Base-by-base conservation (phyloP, 1,139 yeast species). In the Hyphopichia pseudoburtonii region DNA sequence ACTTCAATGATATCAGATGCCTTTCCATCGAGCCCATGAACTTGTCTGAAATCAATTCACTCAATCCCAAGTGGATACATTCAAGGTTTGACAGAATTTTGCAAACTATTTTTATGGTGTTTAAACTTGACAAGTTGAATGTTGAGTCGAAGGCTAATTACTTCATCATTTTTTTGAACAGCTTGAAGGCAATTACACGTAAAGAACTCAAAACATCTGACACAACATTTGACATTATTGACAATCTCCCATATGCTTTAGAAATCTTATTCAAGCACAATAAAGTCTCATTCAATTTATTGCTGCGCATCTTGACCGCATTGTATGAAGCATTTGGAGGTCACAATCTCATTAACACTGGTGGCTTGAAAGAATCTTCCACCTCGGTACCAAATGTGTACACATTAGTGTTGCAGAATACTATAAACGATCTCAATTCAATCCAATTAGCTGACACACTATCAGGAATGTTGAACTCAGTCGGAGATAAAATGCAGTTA, bases 1-100 rank as follows among this genome's bases (percentile, higher is more conserved):
- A 46, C 12, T 62, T 51, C 41, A 59, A 50, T 35, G 60, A 59
- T 11, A 42, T 62, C 14, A 51, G 71, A 31, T 62, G 72, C 36
- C 55, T 69, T 27, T 54, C 68, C 6, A 60, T 51, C 34, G 74
- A 68, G 2, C 56, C 61, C 0, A 44, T 70, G 0, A 34, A 48
- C 1, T 35, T 66, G 5, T 38, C 38, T 12, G 74, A 70, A 32
- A 53, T 70, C 16, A 54, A 52, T 38, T 48, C 71, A 0, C 39
- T 70, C 16, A 59, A 60, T 17, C 46, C 64, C 1, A 53, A 60
- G 41, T 70, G 75, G 76, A 54, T 63, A 1, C 59, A 50, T 35
- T 35, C 52, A 2, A 57, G 62, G 31, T 60, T 59, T 40, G 70
- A 67, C 29, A 53, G 56, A 38, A 50, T 70, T 2, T 43, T 66